Percentiles rank a stretch among this genome's conserved stretches.
Evolutionary conservation across 257 asterid genomes (phyloP).

Genomic region (Marsdenia floribunda): DNA sequence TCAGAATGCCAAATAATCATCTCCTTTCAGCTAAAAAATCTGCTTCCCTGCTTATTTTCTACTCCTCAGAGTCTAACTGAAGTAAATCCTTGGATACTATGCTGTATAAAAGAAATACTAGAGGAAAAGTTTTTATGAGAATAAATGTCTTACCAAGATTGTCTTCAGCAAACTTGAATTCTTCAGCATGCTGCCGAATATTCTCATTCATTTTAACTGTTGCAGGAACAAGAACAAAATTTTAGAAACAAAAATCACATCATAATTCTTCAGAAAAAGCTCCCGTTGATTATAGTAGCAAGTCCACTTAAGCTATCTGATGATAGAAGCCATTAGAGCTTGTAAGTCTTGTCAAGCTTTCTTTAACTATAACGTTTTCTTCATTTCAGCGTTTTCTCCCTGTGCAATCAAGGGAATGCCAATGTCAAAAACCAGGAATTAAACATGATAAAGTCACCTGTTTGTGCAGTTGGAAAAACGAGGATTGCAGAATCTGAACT

Average conservation of each 20-base stretch:
- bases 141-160: constrained; percentile 42
- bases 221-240: constrained; percentile 20
- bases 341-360: not conserved
- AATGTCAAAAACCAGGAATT: not conserved
- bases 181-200: constrained; percentile 50
- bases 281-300: not conserved
- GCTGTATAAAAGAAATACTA: not conserved
- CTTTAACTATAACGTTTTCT: not conserved
- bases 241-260: constrained; percentile 4
- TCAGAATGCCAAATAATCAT: constrained; percentile 5
- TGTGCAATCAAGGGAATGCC: not conserved
- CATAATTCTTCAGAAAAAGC: not conserved
- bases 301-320: constrained; percentile 2
- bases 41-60: not conserved
- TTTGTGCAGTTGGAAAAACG: constrained; percentile 49
- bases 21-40: not conserved
- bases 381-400: not conserved
- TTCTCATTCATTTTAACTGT: constrained; percentile 53
- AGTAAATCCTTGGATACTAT: not conserved
- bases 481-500: constrained; percentile 48
- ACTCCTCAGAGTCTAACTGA: constrained; percentile 1
- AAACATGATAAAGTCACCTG: constrained; percentile 40
- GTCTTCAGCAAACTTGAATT: constrained; percentile 47
- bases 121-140: not conserved
- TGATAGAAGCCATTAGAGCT: not conserved